phyloP scores from a whole-genome alignment of 2,329 filamentous ascomycete genomes.

The Fusarium anguioides region DNA sequence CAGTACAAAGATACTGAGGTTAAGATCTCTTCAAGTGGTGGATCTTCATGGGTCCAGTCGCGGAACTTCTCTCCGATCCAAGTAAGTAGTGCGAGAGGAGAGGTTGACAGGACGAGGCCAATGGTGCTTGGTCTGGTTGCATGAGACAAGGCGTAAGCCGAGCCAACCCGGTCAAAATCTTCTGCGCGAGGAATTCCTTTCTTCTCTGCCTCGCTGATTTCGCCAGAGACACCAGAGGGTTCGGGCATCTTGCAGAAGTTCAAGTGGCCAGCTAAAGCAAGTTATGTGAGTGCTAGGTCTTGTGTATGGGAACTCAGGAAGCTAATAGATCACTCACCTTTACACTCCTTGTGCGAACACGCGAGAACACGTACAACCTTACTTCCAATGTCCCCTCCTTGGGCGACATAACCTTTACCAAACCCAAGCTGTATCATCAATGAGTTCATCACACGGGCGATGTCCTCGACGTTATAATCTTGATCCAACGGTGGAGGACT shows the following conservation, averaged over 20 bases:
- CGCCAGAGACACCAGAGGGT: background rate
- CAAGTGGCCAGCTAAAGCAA: background rate
- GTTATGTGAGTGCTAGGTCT: background rate
- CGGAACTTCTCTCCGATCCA: conserved; percentile 15
- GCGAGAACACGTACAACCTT: background rate
- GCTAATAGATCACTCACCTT: background rate
- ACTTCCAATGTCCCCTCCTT: conserved; percentile 14
- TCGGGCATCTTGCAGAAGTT: conserved; percentile 1
- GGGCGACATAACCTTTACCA: background rate
- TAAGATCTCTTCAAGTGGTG: background rate
- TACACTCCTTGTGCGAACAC: background rate
- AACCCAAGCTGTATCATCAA: conserved; percentile 14
- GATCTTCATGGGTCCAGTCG: conserved; percentile 5
- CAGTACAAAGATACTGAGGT: conserved; percentile 3
- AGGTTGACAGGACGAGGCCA: background rate
- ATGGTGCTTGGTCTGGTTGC: conserved; percentile 9
- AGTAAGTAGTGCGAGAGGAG: background rate
- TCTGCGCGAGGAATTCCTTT: background rate
- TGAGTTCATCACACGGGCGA: background rate
- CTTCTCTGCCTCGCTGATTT: background rate
- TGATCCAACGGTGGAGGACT: background rate
- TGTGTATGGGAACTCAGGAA: too few species aligned
- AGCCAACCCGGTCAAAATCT: background rate
- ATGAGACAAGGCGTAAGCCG: background rate
- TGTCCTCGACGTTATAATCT: background rate